Evolutionary conservation across 2,329 filamentous ascomycete species (phyloP).

Genomic region (Botrytis fragariae): DNA sequence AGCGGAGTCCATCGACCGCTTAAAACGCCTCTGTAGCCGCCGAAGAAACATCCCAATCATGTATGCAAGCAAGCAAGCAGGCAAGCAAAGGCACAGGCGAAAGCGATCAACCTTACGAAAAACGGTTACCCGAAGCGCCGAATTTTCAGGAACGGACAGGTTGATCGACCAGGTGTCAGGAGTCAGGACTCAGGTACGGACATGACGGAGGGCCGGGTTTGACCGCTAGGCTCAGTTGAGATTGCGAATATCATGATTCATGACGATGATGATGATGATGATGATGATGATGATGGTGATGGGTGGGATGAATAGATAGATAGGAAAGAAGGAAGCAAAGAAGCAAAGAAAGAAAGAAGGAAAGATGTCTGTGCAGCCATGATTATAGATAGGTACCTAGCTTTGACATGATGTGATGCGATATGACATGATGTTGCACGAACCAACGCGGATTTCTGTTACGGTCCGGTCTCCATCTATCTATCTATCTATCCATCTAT

Average conservation of each 20-base stretch:
- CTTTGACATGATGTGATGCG: not conserved
- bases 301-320: not conserved
- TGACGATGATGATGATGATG: not conserved
- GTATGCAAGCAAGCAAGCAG: not conserved
- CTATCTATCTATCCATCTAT: not conserved
- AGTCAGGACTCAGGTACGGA: not conserved
- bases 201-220: not conserved
- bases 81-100: not conserved
- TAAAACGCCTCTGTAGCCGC: constrained; percentile 1
- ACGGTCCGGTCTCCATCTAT: not conserved
- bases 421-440: not conserved
- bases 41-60: not conserved
- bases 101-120: not conserved
- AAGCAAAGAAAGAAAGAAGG: not conserved
- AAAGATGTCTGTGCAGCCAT: not conserved
- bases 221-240: not conserved
- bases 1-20: not conserved
- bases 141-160: not conserved
- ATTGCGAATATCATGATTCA: not conserved
- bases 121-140: not conserved
- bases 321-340: not conserved
- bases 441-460: not conserved
- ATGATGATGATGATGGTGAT: not conserved
- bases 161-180: not conserved
- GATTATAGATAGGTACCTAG: not conserved